Evolutionary conservation across 768 basidiomycete genomes (phyloP).

Genomic region (Russula sp.): DNA sequence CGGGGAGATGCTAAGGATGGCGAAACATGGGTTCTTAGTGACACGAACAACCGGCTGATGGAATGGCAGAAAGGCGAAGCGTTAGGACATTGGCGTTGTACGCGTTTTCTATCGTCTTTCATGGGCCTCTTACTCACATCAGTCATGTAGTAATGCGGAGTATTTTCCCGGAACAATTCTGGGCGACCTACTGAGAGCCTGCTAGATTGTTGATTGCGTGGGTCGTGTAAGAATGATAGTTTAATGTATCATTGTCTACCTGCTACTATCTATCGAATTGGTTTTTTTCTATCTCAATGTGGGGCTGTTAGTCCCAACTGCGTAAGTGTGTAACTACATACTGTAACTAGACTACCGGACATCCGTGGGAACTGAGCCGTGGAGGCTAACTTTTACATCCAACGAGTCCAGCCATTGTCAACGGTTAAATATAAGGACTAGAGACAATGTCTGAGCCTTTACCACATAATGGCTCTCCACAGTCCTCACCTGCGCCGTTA

Average conservation of each 20-base stretch:
- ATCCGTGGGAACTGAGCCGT: neutral
- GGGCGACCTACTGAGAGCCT: slow-evolving; percentile 64
- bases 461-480: slow-evolving; percentile 15
- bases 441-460: slow-evolving; percentile 17
- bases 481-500: slow-evolving; percentile 18
- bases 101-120: slow-evolving; percentile 27
- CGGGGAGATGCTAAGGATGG: slow-evolving; percentile 33
- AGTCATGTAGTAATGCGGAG: slow-evolving; percentile 61
- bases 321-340: too few relatives aligned
- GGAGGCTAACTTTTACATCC: too few relatives aligned
- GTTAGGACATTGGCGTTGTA: slow-evolving; percentile 71
- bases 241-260: neutral
- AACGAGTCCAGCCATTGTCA: neutral
- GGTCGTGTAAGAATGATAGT: neutral
- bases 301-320: too few relatives aligned
- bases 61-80: slow-evolving; percentile 62
- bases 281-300: too few relatives aligned
- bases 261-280: too few relatives aligned
- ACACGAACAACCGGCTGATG: slow-evolving; percentile 55
- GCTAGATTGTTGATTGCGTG: neutral
- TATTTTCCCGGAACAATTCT: slow-evolving; percentile 62
- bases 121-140: neutral
- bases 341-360: too few relatives aligned
- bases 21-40: slow-evolving; percentile 51
- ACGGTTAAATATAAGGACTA: neutral